These are phyloP conservation scores for Jackrogersella minutella DNA, from an alignment of 495 filamentous ascomycete genomes.

Conservation along the genomic window DNA sequence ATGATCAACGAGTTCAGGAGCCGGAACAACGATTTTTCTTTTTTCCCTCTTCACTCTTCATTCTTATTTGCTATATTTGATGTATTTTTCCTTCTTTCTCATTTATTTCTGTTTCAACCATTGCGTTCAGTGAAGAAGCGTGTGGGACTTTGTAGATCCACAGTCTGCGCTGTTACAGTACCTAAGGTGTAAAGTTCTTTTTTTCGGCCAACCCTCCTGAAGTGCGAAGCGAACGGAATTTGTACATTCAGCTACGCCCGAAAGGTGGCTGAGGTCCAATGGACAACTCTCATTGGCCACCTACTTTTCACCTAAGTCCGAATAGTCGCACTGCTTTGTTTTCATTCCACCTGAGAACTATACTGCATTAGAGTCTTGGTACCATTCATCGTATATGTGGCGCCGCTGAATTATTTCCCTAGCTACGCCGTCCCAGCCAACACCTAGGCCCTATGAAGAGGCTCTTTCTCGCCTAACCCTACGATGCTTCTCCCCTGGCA, in stretches of 20 bases:
- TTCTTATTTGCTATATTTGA: neutral
- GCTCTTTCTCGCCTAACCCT: constrained; percentile 36
- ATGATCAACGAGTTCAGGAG: neutral
- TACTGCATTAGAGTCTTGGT: constrained; percentile 40
- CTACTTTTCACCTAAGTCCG: constrained; percentile 31
- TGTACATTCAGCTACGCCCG: constrained; percentile 43
- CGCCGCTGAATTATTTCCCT: constrained; percentile 42
- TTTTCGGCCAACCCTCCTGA: constrained; percentile 20
- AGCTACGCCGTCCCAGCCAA: constrained; percentile 20
- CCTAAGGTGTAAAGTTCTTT: constrained; percentile 21
- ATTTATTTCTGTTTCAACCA: constrained; percentile 16
- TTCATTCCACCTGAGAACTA: constrained; percentile 42
- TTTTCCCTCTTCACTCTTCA: neutral
- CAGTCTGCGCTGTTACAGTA: constrained; percentile 6
- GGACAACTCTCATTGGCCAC: constrained; percentile 29
- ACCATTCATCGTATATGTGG: constrained; percentile 38
- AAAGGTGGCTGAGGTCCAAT: constrained; percentile 35
- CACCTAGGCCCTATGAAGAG: constrained; percentile 28
- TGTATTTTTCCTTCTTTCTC: neutral
- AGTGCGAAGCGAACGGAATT: constrained; percentile 10
- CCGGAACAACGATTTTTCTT: constrained; percentile 1
- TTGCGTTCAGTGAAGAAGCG: constrained; percentile 6
- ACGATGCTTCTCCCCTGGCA: constrained; percentile 27
- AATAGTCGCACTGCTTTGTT: constrained; percentile 34
- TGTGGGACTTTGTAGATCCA: constrained; percentile 36